Base-by-base conservation (phyloP, 1,284 basidiomycete species). In the Melanopsichium pennsylvanicum region DNA sequence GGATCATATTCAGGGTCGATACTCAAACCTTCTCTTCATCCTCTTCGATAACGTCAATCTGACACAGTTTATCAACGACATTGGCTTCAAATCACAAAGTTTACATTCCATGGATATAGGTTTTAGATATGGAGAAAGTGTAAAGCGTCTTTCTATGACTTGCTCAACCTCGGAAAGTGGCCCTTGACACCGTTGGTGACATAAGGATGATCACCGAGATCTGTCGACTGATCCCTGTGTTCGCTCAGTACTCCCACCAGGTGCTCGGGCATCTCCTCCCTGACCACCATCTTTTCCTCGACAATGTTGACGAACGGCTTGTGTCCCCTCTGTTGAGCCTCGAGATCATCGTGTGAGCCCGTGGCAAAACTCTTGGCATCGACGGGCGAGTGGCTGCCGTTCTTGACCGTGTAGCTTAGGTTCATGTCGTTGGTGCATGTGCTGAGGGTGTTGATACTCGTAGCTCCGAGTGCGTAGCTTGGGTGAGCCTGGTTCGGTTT, bases 251-350 rank as follows among this genome's bases (percentile, higher is more conserved):
- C 38, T 4, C 55, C 58, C 0, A 27, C 40, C 31, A 70, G 44
- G n/a, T 63, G 60, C 6, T 58, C 60, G 3, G 67, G 60, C 67
- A 70, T 70, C n/a, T 51, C 45, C 29, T 70, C 61, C 18, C 23
- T 21, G 19, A 40, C 39, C 9, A 70, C 35, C 2, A 49, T 58
- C 12, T 44, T 49, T 38, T 64, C 57, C 37, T 64, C 52, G 10
- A 41, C 39, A 16, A 70, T 59, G 33, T 44, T 46, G 32, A 70
- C 44, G 19, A 38, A 19, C 15, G 21, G 26, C 5, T 34, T 29
- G 6, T 16, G 23, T n/a, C 44, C 15, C 19, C 34, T 26, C 10
- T 9, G 18, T 21, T 55, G 41, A 0, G 56, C 46, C 44, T 66
- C 62, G 22, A 59, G 22, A 34, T 66, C 62, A 1, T 56, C 60